Percentiles rank a stretch among this genome's conserved stretches.
Conservation (phyloP, 2,329 filamentous ascomycete genomes). For the Penicillium paneum region DNA sequence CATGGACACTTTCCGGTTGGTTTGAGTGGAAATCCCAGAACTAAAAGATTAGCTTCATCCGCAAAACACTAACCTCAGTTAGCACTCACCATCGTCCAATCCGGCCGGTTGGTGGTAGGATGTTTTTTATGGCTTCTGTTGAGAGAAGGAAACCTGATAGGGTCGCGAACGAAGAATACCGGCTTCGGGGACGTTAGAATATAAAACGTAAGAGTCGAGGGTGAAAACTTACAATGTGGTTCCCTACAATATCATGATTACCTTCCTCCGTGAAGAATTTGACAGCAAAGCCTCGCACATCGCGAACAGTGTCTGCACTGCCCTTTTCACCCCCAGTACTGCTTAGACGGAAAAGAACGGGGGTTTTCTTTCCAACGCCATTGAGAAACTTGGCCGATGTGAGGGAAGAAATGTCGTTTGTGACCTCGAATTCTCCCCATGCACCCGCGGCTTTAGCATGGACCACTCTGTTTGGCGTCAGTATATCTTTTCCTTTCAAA, state of each 20-base stretch:
- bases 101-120: slow-evolving; percentile 62
- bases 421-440: slow-evolving; percentile 60
- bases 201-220: not conserved
- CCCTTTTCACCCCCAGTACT: slow-evolving; percentile 50
- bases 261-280: slow-evolving; percentile 55
- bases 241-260: slow-evolving; percentile 36
- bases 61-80: rapidly evolving
- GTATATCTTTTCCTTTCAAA: not conserved
- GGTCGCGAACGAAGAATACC: slow-evolving; percentile 47
- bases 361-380: slow-evolving; percentile 54
- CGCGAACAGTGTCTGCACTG: slow-evolving; percentile 49
- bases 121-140: slow-evolving; percentile 64
- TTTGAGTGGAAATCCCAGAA: slow-evolving; percentile 61
- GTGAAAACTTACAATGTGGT: slow-evolving; percentile 18
- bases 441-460: slow-evolving; percentile 60
- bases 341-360: slow-evolving; percentile 48
- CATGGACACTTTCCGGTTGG: slow-evolving; percentile 58
- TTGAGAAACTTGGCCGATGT: slow-evolving; percentile 56
- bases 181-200: slow-evolving; percentile 22
- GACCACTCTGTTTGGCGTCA: slow-evolving; percentile 43
- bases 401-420: slow-evolving; percentile 53
- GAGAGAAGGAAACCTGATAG: slow-evolving; percentile 43
- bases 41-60: slow-evolving; percentile 13
- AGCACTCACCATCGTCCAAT: slow-evolving; percentile 53
- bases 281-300: slow-evolving; percentile 50